Conservation (phyloP, 257 asterid species). For the Plectranthus barbatus region DNA sequence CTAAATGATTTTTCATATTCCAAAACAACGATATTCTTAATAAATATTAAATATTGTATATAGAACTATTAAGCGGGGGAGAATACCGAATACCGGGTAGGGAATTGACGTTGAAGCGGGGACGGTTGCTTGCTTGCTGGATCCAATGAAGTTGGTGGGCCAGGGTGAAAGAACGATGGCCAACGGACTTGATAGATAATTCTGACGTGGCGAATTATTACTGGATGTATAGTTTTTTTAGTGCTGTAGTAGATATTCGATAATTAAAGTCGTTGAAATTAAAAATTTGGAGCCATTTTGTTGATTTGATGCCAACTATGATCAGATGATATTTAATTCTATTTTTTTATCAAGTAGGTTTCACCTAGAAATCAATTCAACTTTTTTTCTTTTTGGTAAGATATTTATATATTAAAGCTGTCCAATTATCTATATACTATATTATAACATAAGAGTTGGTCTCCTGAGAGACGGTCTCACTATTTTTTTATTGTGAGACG, state of each 20-base stretch:
- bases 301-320: background rate
- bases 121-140: background rate
- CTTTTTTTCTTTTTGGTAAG: background rate
- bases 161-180: constrained; percentile 5
- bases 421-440: background rate
- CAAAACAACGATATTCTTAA: no score
- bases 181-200: constrained; percentile 21
- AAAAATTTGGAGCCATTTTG: background rate
- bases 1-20: no score
- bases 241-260: background rate
- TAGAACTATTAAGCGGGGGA: no score
- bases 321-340: background rate
- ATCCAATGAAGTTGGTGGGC: constrained; percentile 17
- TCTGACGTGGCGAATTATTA: constrained; percentile 12
- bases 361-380: background rate
- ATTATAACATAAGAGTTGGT: no score
- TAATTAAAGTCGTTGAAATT: background rate
- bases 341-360: background rate
- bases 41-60: no score
- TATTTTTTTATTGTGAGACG: no score
- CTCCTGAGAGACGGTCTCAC: no score
- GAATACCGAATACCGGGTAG: constrained; percentile 9
- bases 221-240: background rate
- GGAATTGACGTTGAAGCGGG: constrained; percentile 5
- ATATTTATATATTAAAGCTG: background rate